Evolutionary conservation across 176 grass and related monocot genomes (phyloP), one percentile per base, ranked within the genome.

Genomic region (Elaeis guineensis): DNA sequence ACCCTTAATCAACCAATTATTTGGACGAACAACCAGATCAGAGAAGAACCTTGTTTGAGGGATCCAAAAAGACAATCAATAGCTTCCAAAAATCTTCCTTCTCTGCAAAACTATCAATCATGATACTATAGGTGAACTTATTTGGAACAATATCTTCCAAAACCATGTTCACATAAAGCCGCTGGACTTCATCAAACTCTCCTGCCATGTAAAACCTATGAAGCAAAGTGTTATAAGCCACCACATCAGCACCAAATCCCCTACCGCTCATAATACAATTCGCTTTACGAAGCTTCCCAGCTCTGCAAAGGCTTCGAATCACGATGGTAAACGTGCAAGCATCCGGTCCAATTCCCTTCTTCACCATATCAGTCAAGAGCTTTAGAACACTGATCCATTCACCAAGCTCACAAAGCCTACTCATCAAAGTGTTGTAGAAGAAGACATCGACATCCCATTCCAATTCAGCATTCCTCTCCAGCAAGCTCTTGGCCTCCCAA

Each of bases 181-280:
- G 23, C 16, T 26, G 39, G 20, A 89, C 73, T 67, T 75, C 72
- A 3, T 5, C 1, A 16, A 83, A 64, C 25, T 80, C 53, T 55
- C 72, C 65, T 44, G 49, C 72, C 52, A 58, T 66, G 58, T 70
- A 80, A 21, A 89, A 75, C 58, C 71, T 79, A 83, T 89, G 82
- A 74, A 89, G 77, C 51, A 95, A 65, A 75, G 90, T 89, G 66
- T 95, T 95, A 54, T 80, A 89, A 12, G 85, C 69, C 64, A 88
- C 79, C 28, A 72, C 58, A 65, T 89, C 85, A 49, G 70, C 73
- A 53, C 62, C 52, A 61, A 82, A 75, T 44, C 58, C 52, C 19
- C 67, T 19, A 5, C 26, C 68, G 22, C 65, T 72, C 53, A 95
- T 55, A 28, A 95, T 68, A 55, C 39, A 78, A 53, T 75, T 82